A percentile compares a stretch with the other conserved stretches of the same genome.
Evolutionary conservation across 345 rosid species (phyloP).

Genomic region (Brassica juncea): DNA sequence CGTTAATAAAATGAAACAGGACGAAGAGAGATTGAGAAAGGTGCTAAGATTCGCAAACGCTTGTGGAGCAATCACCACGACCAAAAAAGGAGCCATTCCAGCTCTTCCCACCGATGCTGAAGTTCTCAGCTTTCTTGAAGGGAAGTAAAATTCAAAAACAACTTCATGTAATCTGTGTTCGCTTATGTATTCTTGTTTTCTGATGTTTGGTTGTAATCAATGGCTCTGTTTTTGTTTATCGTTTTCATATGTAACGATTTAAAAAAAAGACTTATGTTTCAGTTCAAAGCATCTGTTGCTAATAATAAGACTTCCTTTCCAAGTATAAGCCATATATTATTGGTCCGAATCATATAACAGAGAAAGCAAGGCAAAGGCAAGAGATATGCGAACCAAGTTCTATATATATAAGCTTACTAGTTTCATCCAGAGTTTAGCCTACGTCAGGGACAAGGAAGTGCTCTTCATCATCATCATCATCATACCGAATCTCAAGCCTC

Average conservation of each 20-base stretch:
- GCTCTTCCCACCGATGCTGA: slow-evolving; percentile 77
- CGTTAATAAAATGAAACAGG: slow-evolving; percentile 40
- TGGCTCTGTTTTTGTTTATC: slow-evolving; percentile 23
- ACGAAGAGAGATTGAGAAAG: slow-evolving; percentile 77
- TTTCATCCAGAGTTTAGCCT: slow-evolving; percentile 72
- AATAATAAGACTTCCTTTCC: slow-evolving; percentile 19
- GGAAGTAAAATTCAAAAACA: slow-evolving; percentile 25
- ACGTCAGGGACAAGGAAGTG: slow-evolving; percentile 85
- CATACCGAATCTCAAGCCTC: slow-evolving; percentile 56
- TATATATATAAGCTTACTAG: slow-evolving; percentile 54
- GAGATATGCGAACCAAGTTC: slow-evolving; percentile 23
- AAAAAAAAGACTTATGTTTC: slow-evolving; percentile 12
- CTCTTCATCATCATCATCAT: slow-evolving; percentile 71
- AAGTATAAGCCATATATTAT: not conserved
- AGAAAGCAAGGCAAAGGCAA: slow-evolving; percentile 7
- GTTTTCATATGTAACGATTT: slow-evolving; percentile 28
- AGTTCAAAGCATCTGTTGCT: slow-evolving; percentile 24
- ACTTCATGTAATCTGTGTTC: slow-evolving; percentile 27
- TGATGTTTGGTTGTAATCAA: not conserved
- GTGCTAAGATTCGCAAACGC: slow-evolving; percentile 78
- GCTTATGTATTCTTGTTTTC: slow-evolving; percentile 22
- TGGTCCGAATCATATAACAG: not conserved
- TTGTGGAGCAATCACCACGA: slow-evolving; percentile 98
- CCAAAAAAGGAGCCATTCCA: slow-evolving; percentile 97
- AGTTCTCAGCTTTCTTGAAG: slow-evolving; percentile 50